Evolutionary conservation across 192 early-diverging fungal genomes (phyloP).

Genomic region (Gigaspora rosea): DNA sequence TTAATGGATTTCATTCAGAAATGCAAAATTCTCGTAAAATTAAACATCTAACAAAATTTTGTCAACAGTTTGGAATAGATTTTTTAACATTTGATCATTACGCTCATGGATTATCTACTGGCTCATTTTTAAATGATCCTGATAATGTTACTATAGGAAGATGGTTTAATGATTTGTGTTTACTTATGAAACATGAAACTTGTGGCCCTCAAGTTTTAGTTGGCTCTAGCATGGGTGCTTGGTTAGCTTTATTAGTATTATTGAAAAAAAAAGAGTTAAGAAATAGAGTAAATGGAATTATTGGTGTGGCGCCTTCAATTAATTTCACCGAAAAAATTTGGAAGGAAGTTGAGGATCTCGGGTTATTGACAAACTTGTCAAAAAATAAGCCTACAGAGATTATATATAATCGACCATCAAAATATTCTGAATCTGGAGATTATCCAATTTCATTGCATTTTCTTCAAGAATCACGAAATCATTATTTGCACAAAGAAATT

Average conservation of each 20-base stretch:
- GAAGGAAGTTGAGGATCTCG: neutral
- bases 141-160: neutral
- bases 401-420: conserved; percentile 12
- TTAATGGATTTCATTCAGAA: conserved; percentile 16
- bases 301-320: conserved; percentile 8
- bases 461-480: conserved; percentile 17
- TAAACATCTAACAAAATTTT: conserved; percentile 1
- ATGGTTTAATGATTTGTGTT: conserved; percentile 15
- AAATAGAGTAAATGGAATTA: neutral
- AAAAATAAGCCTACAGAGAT: neutral
- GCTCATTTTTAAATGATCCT: neutral
- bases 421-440: conserved; percentile 9
- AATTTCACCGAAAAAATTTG: conserved; percentile 1
- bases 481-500: neutral
- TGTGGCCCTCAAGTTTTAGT: conserved; percentile 1
- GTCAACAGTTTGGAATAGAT: neutral
- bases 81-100: conserved; percentile 24
- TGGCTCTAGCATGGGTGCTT: conserved; percentile 17
- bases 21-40: conserved; percentile 16
- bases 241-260: conserved; percentile 10
- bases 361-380: neutral
- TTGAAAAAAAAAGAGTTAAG: neutral
- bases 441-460: conserved; percentile 13
- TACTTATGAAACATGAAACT: conserved; percentile 3
- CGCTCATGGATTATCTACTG: conserved; percentile 14